phyloP scores from a whole-genome alignment of 495 filamentous ascomycete species.

The Penicillium diatomitis region DNA sequence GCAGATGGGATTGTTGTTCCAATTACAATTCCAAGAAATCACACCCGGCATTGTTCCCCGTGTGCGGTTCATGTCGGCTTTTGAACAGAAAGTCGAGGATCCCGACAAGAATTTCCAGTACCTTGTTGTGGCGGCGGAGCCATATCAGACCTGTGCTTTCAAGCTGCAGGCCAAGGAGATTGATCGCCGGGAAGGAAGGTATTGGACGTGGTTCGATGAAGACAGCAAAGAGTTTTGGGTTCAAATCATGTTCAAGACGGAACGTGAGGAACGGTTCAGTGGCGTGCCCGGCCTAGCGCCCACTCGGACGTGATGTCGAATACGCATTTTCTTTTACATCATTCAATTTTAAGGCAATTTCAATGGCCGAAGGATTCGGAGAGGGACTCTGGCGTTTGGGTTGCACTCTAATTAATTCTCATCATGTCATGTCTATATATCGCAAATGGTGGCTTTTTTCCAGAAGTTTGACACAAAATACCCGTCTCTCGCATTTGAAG shows the following conservation, averaged over 20 bases:
- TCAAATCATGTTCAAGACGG: conserved; percentile 98
- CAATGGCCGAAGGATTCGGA: no score
- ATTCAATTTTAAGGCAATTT: no score
- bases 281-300: conserved; percentile 86
- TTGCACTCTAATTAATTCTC: no score
- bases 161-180: conserved; percentile 94
- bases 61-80: conserved; percentile 95
- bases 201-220: conserved; percentile 92
- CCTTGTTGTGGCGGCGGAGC: conserved; percentile 88
- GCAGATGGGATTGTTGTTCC: conserved; percentile 85
- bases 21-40: conserved; percentile 93
- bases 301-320: conserved; percentile 12
- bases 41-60: conserved; percentile 63
- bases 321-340: no score
- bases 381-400: no score
- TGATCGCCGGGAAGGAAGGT: conserved; percentile 75
- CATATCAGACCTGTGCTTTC: conserved; percentile 94
- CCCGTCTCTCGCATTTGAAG: no score
- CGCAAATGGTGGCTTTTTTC: no score
- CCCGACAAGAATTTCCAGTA: conserved; percentile 93
- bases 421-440: no score
- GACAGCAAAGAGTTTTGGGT: conserved; percentile 98
- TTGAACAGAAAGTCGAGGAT: conserved; percentile 91
- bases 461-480: no score
- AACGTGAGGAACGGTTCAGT: conserved; percentile 91